Base-by-base conservation (phyloP, 352 stramenopile genomes). In the Phytophthora pinifolia region DNA sequence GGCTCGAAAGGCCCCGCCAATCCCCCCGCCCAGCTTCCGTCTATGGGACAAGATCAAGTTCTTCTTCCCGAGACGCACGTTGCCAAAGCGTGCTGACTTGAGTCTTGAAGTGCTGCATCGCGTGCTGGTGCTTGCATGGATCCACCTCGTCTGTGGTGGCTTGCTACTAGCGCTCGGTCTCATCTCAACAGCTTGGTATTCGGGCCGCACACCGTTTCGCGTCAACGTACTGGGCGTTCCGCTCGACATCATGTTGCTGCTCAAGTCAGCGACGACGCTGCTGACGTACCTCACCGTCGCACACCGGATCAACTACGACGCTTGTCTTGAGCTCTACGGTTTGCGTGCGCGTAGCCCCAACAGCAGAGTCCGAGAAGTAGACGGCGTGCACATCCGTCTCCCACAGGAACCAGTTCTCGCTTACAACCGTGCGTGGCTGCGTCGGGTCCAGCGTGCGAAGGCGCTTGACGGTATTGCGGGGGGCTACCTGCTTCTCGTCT, bases 41-140 rank as follows among this genome's bases (percentile, higher is more conserved):
- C 17, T 80, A 13, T 92, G 79, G 74, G 60, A 74, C 46, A 72
- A 72, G 15, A 30, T 84, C 12, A 84, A 83, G 36, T 86, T 75
- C 47, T 70, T 89, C 41, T 88, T 90, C 44, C 82, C 82, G 0
- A 74, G 79, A 43, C 88, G 86, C 45, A 89, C 77, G 14, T 46
- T 88, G 9, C 82, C 82, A 0, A 72, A 63, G n/a, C 70, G 70
- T 14, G 65, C 62, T 4, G 51, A 86, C 15, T 54, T 92, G 37
- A 89, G 79, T 61, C 74, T 86, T 35, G 80, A 89, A 58, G 75
- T 90, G 38, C 59, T 92, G 32, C 79, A 88, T 46, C 80, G 83
- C 22, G 73, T 86, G 17, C 49, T 92, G 2, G 65, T 77, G 12
- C 53, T 92, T 6, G 62, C 87, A 18, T 92, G 79, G 79, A 73